phyloP scores from a whole-genome alignment of 306 rosid genomes.

The Prinsepia uniflora region DNA sequence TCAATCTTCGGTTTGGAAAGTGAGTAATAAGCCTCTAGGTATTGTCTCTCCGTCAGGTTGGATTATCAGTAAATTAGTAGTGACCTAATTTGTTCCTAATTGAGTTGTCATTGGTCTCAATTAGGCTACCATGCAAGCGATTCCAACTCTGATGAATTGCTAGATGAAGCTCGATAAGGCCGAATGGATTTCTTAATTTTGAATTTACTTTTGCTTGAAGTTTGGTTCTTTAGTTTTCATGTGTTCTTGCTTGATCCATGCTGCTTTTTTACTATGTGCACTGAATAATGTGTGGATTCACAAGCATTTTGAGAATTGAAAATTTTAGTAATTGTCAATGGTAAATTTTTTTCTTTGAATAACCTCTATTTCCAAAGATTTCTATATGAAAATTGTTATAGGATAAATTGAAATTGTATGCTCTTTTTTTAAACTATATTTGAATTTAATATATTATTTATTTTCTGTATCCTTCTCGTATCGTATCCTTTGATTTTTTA shows the following conservation, averaged over 20 bases:
- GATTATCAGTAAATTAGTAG: neutral
- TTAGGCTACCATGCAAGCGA: slow-evolving; percentile 76
- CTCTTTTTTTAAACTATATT: too few relatives aligned
- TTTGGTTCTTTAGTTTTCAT: neutral
- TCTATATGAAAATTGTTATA: too few relatives aligned
- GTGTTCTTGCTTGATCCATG: slow-evolving; percentile 12
- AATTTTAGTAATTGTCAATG: neutral
- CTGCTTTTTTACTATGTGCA: neutral
- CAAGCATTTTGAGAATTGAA: neutral
- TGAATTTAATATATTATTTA: too few relatives aligned
- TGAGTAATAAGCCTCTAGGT: slow-evolving; percentile 64
- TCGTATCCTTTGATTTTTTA: too few relatives aligned
- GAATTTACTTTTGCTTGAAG: slow-evolving; percentile 15
- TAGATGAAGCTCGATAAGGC: slow-evolving; percentile 35
- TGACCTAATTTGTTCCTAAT: slow-evolving; percentile 16
- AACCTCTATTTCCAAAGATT: neutral
- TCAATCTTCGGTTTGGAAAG: slow-evolving; percentile 47
- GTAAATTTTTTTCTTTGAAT: neutral
- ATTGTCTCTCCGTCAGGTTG: slow-evolving; percentile 7
- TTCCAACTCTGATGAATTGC: slow-evolving; percentile 57
- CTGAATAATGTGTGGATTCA: neutral
- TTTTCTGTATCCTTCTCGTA: too few relatives aligned
- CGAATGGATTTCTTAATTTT: slow-evolving; percentile 3
- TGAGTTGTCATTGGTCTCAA: slow-evolving; percentile 18
- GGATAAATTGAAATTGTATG: too few relatives aligned